phyloP scores from a whole-genome alignment of 139 green algal species.

The Tetradesmus obliquus region DNA sequence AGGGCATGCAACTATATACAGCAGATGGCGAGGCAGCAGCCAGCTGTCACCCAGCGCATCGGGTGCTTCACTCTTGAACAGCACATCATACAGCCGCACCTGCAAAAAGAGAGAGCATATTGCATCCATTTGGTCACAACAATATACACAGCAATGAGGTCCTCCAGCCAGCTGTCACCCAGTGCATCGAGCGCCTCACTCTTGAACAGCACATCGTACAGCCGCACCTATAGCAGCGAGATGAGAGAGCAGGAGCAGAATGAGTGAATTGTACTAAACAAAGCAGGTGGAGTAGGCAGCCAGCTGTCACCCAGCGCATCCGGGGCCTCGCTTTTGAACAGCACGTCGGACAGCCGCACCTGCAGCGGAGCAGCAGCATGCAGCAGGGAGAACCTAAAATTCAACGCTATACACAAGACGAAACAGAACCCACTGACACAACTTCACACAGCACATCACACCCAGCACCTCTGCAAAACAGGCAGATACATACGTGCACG shows the following conservation, averaged over 20 bases:
- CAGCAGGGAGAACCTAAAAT: no score
- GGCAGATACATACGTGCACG: neutral
- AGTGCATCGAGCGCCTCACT: constrained; percentile 64
- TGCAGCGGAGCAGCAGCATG: neutral
- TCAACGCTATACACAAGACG: no score
- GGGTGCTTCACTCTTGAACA: constrained; percentile 90
- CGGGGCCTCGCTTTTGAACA: constrained; percentile 90
- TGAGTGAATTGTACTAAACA: neutral
- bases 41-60: constrained; percentile 74
- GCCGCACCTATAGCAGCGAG: constrained; percentile 52
- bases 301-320: constrained; percentile 74
- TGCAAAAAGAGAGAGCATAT: neutral
- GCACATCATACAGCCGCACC: constrained; percentile 86
- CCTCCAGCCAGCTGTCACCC: constrained; percentile 84
- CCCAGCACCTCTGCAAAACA: neutral
- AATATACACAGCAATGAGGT: constrained; percentile 73
- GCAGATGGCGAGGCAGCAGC: constrained; percentile 54
- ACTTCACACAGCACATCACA: no score
- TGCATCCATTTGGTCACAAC: neutral
- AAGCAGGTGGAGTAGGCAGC: constrained; percentile 54
- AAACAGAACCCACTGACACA: no score
- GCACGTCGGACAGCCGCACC: constrained; percentile 86
- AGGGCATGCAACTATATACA: neutral
- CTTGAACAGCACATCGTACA: constrained; percentile 95
- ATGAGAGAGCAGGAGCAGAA: neutral